Evolutionary conservation across 257 asterid species (phyloP).

Genomic region (Solanum pinnatisectum): DNA sequence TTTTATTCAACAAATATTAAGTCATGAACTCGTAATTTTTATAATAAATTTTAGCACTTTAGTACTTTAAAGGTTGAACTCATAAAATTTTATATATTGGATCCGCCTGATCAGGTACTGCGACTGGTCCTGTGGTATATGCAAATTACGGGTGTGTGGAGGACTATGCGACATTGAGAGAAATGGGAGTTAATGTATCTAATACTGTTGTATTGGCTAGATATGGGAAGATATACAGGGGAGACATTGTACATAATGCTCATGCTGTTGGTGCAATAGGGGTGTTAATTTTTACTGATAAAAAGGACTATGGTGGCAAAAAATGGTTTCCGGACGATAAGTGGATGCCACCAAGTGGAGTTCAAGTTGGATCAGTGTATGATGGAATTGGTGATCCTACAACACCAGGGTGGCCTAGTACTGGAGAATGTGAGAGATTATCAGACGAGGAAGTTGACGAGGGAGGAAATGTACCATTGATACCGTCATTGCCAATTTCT

Average conservation of each 20-base stretch:
- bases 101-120: constrained; percentile 17
- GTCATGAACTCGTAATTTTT: neutral
- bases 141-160: constrained; percentile 69
- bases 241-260: constrained; percentile 69
- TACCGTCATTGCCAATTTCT: constrained; percentile 77
- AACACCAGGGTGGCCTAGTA: constrained; percentile 91
- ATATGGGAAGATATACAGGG: constrained; percentile 71
- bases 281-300: constrained; percentile 58
- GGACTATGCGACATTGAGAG: constrained; percentile 34
- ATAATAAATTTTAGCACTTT: neutral
- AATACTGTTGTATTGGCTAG: constrained; percentile 58
- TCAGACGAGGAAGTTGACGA: constrained; percentile 51
- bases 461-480: constrained; percentile 56
- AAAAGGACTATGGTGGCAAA: constrained; percentile 72
- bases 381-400: constrained; percentile 73
- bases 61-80: neutral
- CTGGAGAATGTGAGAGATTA: constrained; percentile 60
- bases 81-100: neutral
- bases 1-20: neutral
- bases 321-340: constrained; percentile 76
- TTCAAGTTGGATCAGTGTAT: constrained; percentile 66
- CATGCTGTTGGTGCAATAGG: constrained; percentile 58
- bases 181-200: constrained; percentile 53
- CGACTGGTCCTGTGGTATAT: constrained; percentile 48
- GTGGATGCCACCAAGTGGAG: constrained; percentile 95